phyloP scores from a whole-genome alignment of 768 basidiomycete species.

The Boletus sp. region DNA sequence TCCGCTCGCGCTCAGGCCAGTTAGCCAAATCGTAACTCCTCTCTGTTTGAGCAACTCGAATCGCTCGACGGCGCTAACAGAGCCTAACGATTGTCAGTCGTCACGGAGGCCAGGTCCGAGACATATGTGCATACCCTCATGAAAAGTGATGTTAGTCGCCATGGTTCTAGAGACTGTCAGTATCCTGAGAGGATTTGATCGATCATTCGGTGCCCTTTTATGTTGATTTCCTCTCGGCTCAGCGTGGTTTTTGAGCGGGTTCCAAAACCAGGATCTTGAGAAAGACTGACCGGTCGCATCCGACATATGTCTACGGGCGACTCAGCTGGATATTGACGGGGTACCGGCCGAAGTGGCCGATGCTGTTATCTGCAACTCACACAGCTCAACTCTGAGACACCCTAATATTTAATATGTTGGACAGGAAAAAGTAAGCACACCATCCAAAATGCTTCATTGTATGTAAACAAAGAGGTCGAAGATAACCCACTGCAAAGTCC shows the following conservation, averaged over 20 bases:
- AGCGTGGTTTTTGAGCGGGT: neutral
- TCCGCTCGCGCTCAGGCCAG: slow-evolving; percentile 91
- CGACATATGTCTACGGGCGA: neutral
- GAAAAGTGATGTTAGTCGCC: slow-evolving; percentile 62
- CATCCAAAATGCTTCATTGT: neutral
- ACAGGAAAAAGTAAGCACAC: slow-evolving; percentile 1
- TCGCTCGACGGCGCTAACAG: slow-evolving; percentile 69
- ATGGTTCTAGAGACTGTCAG: slow-evolving; percentile 18
- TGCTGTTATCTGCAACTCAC: neutral
- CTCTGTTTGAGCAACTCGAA: slow-evolving; percentile 65
- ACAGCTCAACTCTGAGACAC: neutral
- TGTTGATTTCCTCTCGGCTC: neutral
- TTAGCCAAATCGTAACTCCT: slow-evolving; percentile 94
- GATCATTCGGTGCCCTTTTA: slow-evolving; percentile 9
- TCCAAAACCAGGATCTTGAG: slow-evolving; percentile 7
- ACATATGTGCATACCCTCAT: slow-evolving; percentile 45
- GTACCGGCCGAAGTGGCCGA: slow-evolving; percentile 17
- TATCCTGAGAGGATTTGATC: neutral
- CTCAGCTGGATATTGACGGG: neutral
- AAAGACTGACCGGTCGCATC: slow-evolving; percentile 5
- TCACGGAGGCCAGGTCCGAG: neutral
- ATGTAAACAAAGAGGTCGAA: neutral
- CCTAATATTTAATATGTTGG: no score
- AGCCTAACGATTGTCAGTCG: slow-evolving; percentile 46
- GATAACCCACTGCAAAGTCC: slow-evolving; percentile 26